A percentile compares a stretch with the other conserved stretches of the same genome.
Conservation (phyloP, 345 rosid species). For the Gossypium longicalyx region DNA sequence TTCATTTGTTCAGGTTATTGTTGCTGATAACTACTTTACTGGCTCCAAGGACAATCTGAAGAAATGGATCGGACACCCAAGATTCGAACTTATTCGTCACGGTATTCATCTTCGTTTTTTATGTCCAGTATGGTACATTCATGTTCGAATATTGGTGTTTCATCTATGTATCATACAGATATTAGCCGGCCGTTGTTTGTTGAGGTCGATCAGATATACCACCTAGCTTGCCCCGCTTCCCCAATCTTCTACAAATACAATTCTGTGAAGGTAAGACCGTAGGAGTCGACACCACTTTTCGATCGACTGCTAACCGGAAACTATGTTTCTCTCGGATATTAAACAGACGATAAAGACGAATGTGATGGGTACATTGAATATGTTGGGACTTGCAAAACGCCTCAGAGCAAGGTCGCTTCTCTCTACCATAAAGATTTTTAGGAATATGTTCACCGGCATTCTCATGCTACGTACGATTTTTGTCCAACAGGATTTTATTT, state of each 20-base stretch:
- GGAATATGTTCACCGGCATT: background rate
- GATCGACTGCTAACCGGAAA: background rate
- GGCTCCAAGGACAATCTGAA: slow-evolving; percentile 87
- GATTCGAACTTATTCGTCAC: slow-evolving; percentile 95
- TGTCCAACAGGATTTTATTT: slow-evolving; percentile 59
- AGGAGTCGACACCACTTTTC: too few species aligned
- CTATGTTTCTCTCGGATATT: background rate
- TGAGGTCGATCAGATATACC: slow-evolving; percentile 90
- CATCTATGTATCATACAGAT: slow-evolving; percentile 35
- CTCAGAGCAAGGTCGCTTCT: slow-evolving; percentile 77
- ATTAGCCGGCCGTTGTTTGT: slow-evolving; percentile 81
- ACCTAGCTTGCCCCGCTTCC: slow-evolving; percentile 96
- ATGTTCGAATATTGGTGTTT: background rate
- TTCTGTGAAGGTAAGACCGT: slow-evolving; percentile 70
- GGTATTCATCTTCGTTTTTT: slow-evolving; percentile 36
- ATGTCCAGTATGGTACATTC: background rate
- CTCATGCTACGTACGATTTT: background rate
- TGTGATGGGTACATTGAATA: slow-evolving; percentile 89
- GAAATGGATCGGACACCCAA: slow-evolving; percentile 95
- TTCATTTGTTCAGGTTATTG: slow-evolving; percentile 49
- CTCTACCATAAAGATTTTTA: background rate
- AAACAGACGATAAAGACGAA: slow-evolving; percentile 89
- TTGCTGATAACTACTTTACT: slow-evolving; percentile 85
- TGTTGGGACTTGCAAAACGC: slow-evolving; percentile 96
- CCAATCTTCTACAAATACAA: slow-evolving; percentile 96